A percentile compares a stretch with the other conserved stretches of the same genome.
Evolutionary conservation across 164 flowering plant species (phyloP).

Genomic region (Vitis riparia): DNA sequence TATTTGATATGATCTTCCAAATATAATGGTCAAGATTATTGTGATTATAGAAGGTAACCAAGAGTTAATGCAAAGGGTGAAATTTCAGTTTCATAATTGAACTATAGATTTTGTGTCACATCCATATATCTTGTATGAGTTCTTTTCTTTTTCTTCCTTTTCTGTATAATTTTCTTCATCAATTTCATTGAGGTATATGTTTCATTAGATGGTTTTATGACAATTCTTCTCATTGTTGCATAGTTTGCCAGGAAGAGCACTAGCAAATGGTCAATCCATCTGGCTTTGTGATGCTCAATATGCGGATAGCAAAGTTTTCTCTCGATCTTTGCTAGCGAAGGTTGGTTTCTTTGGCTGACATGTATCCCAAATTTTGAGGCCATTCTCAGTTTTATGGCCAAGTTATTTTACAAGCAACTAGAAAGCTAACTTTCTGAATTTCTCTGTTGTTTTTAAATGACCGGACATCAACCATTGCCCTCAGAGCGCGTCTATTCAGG

Average conservation of each 20-base stretch:
- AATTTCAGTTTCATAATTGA: too few species aligned
- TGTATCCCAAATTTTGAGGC: not conserved
- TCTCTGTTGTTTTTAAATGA: not conserved
- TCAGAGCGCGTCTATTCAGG: constrained; percentile 54
- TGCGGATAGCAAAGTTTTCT: constrained; percentile 44
- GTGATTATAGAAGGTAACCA: too few species aligned
- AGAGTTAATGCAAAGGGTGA: too few species aligned
- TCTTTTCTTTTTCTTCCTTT: not conserved
- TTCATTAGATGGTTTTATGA: not conserved
- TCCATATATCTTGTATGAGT: not conserved
- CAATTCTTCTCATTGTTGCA: not conserved
- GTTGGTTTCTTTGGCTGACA: constrained; percentile 15
- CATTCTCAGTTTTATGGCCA: not conserved
- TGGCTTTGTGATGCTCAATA: constrained; percentile 47
- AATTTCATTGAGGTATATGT: not conserved
- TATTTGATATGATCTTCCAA: not conserved
- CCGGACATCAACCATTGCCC: constrained; percentile 2
- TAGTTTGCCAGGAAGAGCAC: constrained; percentile 47
- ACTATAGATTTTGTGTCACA: not conserved
- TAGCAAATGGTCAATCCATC: constrained; percentile 30
- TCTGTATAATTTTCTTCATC: too few species aligned
- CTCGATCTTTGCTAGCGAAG: constrained; percentile 50
- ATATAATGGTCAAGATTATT: too few species aligned
- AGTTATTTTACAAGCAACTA: not conserved
- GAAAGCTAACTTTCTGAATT: constrained; percentile 10